Evolutionary conservation across 805 yeast species (phyloP).

Genomic region (Debaryomyces castellii): DNA sequence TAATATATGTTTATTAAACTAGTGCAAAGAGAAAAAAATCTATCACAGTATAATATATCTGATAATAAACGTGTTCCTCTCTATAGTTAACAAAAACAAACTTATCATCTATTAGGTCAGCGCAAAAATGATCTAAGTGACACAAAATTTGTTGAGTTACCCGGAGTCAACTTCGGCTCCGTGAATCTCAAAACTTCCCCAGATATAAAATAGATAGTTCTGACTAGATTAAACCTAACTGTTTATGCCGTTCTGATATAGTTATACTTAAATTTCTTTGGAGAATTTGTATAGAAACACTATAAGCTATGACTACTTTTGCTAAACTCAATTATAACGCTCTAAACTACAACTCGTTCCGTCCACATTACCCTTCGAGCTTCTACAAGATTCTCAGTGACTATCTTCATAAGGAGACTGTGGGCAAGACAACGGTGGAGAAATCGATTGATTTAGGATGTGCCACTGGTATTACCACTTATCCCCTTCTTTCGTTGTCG

Average conservation of each 20-base stretch:
- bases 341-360: constrained; percentile 35
- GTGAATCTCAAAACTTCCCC: neutral
- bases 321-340: constrained; percentile 32
- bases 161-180: neutral
- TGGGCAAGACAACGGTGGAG: constrained; percentile 12
- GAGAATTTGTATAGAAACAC: no score
- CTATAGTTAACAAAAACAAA: neutral
- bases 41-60: neutral
- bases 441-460: constrained; percentile 46
- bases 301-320: constrained; percentile 28
- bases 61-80: constrained; percentile 1
- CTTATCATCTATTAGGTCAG: neutral
- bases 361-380: constrained; percentile 41
- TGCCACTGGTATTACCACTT: constrained; percentile 54
- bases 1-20: neutral
- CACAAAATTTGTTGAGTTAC: neutral
- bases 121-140: neutral
- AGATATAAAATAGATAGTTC: neutral
- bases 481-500: constrained; percentile 41
- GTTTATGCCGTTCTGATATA: neutral
- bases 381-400: constrained; percentile 31
- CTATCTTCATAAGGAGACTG: constrained; percentile 19
- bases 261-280: neutral
- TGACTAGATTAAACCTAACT: no score
- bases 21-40: neutral